phyloP scores from a whole-genome alignment of 2,329 filamentous ascomycete genomes.

The Penicillium expansum region DNA sequence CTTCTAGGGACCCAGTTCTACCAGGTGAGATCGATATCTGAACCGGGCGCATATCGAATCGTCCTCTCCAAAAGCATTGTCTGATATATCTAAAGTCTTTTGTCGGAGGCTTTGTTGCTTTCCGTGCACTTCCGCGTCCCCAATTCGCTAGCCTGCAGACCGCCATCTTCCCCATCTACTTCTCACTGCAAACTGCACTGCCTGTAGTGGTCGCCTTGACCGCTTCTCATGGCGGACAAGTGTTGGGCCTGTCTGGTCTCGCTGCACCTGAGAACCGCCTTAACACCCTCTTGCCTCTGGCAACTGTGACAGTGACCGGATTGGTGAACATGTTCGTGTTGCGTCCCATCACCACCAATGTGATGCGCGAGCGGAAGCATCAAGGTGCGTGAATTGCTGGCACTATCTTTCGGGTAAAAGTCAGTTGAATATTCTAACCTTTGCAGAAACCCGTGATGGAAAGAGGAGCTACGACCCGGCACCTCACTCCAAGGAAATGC shows the following conservation, averaged over 20 bases:
- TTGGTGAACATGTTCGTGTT: constrained; percentile 68
- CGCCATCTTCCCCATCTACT: constrained; percentile 78
- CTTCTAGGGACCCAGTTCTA: constrained; percentile 84
- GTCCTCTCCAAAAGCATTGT: neutral
- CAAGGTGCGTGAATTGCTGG: constrained; percentile 61
- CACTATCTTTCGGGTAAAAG: neutral
- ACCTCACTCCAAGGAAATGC: constrained; percentile 83
- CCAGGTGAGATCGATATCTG: constrained; percentile 56
- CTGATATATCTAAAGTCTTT: constrained; percentile 60
- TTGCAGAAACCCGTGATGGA: constrained; percentile 73
- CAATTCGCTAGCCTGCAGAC: constrained; percentile 80
- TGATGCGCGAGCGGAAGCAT: constrained; percentile 72
- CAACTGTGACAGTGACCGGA: constrained; percentile 67
- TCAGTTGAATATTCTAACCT: constrained; percentile 8
- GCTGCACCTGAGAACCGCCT: constrained; percentile 58
- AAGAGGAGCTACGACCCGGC: constrained; percentile 79
- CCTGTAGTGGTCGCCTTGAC: constrained; percentile 74
- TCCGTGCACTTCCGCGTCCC: constrained; percentile 70
- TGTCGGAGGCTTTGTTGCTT: constrained; percentile 69
- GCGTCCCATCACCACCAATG: constrained; percentile 70
- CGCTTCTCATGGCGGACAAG: constrained; percentile 60
- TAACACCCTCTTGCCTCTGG: constrained; percentile 66
- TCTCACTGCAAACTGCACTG: constrained; percentile 73
- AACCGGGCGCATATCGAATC: neutral
- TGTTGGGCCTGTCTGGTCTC: constrained; percentile 34